Percentiles rank a stretch among this genome's conserved stretches.
phyloP scores from a whole-genome alignment of 1,284 basidiomycete species.

The Ustilago xerochloae region DNA sequence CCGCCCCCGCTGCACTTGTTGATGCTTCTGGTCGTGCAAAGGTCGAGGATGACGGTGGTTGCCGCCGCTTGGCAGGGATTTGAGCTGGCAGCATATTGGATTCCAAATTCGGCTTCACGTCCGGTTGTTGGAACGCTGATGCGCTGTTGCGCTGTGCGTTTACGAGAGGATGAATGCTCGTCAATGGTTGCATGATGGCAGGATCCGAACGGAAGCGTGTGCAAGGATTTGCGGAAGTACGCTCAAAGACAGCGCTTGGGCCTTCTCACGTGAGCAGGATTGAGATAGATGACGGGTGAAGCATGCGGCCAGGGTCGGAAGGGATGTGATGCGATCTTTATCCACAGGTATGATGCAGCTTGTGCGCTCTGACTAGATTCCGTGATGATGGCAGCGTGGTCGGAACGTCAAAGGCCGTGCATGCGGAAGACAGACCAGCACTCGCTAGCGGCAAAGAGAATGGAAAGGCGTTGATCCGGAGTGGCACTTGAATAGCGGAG shows the following conservation, averaged over 20 bases:
- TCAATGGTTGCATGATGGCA: constrained; percentile 30
- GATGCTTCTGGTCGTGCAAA: constrained; percentile 17
- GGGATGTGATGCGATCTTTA: too few species aligned
- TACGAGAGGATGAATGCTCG: constrained; percentile 19
- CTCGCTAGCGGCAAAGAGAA: neutral
- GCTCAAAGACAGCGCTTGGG: constrained; percentile 4
- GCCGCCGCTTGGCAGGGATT: constrained; percentile 29
- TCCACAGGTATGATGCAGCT: too few species aligned
- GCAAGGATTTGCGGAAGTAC: neutral
- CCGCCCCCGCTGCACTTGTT: constrained; percentile 5
- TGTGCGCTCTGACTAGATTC: too few species aligned
- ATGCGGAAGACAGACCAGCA: neutral
- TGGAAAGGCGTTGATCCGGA: too few species aligned
- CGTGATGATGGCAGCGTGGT: neutral
- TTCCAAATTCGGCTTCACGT: neutral
- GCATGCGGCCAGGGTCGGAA: constrained; percentile 5
- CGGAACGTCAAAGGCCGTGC: neutral
- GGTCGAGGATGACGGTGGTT: constrained; percentile 18
- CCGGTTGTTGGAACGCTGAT: neutral
- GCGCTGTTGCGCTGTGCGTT: constrained; percentile 2
- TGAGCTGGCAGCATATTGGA: constrained; percentile 3
- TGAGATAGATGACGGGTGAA: neutral
- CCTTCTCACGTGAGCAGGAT: constrained; percentile 4
- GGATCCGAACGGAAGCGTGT: neutral
- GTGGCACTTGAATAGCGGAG: too few species aligned